phyloP scores from a whole-genome alignment of 2,329 filamentous ascomycete genomes.

The Monosporascus sp. region DNA sequence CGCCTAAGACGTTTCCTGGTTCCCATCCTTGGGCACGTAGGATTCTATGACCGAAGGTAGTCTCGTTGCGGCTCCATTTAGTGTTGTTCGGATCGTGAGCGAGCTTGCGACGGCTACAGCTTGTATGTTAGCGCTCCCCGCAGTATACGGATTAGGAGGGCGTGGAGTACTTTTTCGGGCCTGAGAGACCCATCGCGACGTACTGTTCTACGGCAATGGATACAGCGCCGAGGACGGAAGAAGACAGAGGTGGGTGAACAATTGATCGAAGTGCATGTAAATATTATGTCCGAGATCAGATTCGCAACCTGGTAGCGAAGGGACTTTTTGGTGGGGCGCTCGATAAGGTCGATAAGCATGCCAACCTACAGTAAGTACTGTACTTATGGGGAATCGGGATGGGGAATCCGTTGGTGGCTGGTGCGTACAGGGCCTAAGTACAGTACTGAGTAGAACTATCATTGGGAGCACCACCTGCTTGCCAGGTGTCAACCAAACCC shows the following conservation, averaged over 20 bases:
- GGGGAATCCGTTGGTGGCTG: too few relatives aligned
- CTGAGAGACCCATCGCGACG: conserved; percentile 60
- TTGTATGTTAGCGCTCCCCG: conserved; percentile 4
- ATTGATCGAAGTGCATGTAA: neutral
- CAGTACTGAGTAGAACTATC: too few relatives aligned
- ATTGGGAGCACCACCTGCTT: too few relatives aligned
- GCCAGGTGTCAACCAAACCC: too few relatives aligned
- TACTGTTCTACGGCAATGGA: neutral
- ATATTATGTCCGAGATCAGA: neutral
- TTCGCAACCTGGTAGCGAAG: too few relatives aligned
- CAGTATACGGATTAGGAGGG: neutral
- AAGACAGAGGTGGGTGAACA: neutral
- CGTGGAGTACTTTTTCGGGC: conserved; percentile 54
- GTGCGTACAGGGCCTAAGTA: too few relatives aligned
- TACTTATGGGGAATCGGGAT: too few relatives aligned
- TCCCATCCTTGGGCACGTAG: conserved; percentile 86
- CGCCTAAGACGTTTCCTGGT: conserved; percentile 77
- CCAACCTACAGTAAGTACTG: too few relatives aligned
- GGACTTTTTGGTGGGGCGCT: too few relatives aligned
- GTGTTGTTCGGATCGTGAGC: conserved; percentile 94
- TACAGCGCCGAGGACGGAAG: neutral
- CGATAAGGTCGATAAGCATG: too few relatives aligned
- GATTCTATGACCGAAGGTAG: conserved; percentile 83
- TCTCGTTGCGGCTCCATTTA: conserved; percentile 78
- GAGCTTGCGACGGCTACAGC: conserved; percentile 56